Evolutionary conservation across 352 stramenopile genomes (phyloP), one percentile per base, ranked within the genome.

Genomic region (Pythium plurisporium): DNA sequence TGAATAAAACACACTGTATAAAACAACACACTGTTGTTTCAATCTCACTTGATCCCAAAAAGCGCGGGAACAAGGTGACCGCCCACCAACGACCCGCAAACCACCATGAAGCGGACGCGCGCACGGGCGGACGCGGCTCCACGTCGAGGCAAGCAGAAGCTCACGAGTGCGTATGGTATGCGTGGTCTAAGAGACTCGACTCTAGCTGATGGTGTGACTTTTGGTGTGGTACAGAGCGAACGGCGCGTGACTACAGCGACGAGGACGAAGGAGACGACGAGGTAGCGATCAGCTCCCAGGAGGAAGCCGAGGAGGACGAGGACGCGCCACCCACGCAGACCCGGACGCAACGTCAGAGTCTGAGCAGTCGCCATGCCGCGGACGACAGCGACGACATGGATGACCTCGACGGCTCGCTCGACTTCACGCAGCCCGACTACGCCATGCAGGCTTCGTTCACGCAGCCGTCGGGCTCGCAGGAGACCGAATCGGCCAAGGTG

Each of bases 381-480:
- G 33, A 54, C n/a, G 51, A 62, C 25, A 59, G 52, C 26, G 59
- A 67, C 33, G 59, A 67, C 34, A 41, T 49, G 8, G 76, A 83
- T 25, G 73, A 85, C 20, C 62, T 75, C 0, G 73, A 83, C n/a
- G 65, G 62, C 38, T 44, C 50, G 22, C 65, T 93, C 20, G 80
- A 93, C 62, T 93, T 93, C 38, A 91, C 82, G 15, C 82, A 93
- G 70, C 80, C 80, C 1, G 79, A 90, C 38, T 91, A 91, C 44
- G 76, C 74, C 8, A 41, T 71, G 33, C 50, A 59, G 23, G 33
- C 45, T 11, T 40, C 38, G 26, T 40, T 37, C 36, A 61, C 62
- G 20, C 74, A 87, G 49, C 69, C 86, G 51, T 64, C 43, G 2
- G 69, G 75, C 37, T 63, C 43, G 1, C 43, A 54, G 6, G 59